These are phyloP conservation scores for Penicillium sp. DNA, from an alignment of 2,329 filamentous ascomycete genomes.

Conservation along the genomic window DNA sequence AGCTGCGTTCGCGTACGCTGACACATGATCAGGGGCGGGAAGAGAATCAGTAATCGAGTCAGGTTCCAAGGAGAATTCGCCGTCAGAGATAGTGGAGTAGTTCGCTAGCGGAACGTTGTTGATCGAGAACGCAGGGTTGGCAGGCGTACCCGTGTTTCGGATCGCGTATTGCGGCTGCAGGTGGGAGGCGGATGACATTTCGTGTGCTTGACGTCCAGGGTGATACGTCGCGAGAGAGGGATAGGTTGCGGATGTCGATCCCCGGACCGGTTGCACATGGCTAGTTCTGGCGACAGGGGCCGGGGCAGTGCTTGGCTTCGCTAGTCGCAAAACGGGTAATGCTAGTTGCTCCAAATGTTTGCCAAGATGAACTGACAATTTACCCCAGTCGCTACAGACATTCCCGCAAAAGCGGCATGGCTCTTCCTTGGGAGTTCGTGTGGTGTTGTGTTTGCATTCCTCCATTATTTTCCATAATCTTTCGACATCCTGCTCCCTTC, in stretches of 20 bases:
- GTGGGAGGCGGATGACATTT: conserved; percentile 1
- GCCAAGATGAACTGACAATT: conserved; percentile 85
- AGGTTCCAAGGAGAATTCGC: conserved; percentile 29
- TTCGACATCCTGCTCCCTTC: conserved; percentile 48
- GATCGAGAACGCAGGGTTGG: conserved; percentile 9
- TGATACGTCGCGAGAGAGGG: conserved; percentile 4
- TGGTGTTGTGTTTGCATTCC: conserved; percentile 67
- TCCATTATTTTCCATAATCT: conserved; percentile 75
- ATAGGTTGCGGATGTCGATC: conserved; percentile 2
- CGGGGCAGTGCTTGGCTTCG: conserved; percentile 41
- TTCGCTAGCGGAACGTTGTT: conserved; percentile 12
- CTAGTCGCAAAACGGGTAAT: conserved; percentile 65
- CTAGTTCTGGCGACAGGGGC: conserved; percentile 10
- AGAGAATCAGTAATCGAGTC: conserved; percentile 25
- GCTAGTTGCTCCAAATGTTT: conserved; percentile 94
- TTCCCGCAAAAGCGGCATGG: conserved; percentile 84
- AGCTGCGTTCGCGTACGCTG: conserved; percentile 12
- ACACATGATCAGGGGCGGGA: conserved; percentile 17
- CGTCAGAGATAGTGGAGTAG: conserved; percentile 26
- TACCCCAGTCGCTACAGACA: conserved; percentile 81
- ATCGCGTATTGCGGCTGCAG: conserved; percentile 16
- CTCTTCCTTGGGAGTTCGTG: conserved; percentile 65
- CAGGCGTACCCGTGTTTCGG: conserved; percentile 10
- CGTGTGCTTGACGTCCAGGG: not conserved
- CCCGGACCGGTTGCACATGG: not conserved